Conservation (phyloP, 2,329 filamentous ascomycete species). For the Fusarium sterilihyphosum region DNA sequence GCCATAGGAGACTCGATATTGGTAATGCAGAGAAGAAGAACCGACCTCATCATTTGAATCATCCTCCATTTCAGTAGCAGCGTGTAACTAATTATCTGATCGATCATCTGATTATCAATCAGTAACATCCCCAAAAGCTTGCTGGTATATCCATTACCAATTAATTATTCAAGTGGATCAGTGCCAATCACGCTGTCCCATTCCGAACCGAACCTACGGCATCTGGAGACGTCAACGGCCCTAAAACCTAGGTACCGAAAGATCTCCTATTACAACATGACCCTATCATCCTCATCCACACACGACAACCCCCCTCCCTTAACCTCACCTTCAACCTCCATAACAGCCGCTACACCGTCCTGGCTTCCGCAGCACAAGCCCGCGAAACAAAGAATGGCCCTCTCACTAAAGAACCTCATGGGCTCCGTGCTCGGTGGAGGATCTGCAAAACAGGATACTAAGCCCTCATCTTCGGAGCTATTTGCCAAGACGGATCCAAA, state of each 20-base stretch:
- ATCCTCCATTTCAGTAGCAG: background rate
- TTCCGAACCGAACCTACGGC: slow-evolving; percentile 25
- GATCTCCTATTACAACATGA: slow-evolving; percentile 25
- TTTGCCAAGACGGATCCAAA: slow-evolving; percentile 80
- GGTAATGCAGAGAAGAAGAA: background rate
- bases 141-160: slow-evolving; percentile 13
- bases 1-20: background rate
- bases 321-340: background rate
- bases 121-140: slow-evolving; percentile 1
- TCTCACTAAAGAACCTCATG: slow-evolving; percentile 49
- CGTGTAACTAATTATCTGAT: slow-evolving; percentile 11
- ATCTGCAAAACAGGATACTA: slow-evolving; percentile 15
- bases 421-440: slow-evolving; percentile 44
- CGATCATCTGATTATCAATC: slow-evolving; percentile 33
- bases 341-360: slow-evolving; percentile 23
- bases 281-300: slow-evolving; percentile 16
- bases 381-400: slow-evolving; percentile 54
- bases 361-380: slow-evolving; percentile 44
- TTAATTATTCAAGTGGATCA: slow-evolving; percentile 18
- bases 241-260: slow-evolving; percentile 25
- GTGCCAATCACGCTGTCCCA: slow-evolving; percentile 1
- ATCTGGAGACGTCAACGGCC: slow-evolving; percentile 23
- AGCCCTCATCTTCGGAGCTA: slow-evolving; percentile 57
- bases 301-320: slow-evolving; percentile 2
- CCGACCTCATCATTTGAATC: background rate